These are phyloP conservation scores for Haplosporangium gracile DNA, from an alignment of 192 early-diverging fungal species.

Conservation along the genomic window DNA sequence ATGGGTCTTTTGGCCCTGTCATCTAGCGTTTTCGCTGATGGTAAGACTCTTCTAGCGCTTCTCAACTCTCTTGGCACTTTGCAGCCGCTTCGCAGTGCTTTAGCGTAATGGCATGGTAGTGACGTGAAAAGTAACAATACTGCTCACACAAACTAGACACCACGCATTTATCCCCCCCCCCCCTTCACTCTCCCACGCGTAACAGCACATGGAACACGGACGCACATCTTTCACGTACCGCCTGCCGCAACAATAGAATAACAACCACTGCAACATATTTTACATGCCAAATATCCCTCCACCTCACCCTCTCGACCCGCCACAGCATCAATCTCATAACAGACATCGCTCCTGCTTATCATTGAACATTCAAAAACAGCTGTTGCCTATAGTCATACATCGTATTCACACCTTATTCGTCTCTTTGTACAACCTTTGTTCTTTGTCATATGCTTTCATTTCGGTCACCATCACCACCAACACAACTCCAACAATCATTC, in stretches of 20 bases:
- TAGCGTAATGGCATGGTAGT: too few species aligned
- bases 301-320: too few species aligned
- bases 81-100: not conserved
- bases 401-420: not conserved
- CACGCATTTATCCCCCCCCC: too few species aligned
- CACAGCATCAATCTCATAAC: too few species aligned
- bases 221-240: too few species aligned
- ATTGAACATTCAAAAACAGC: not conserved
- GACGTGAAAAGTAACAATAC: too few species aligned
- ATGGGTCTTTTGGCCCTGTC: not conserved
- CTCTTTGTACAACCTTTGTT: not conserved
- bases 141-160: too few species aligned
- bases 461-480: not conserved
- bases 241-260: too few species aligned
- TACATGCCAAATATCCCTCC: too few species aligned
- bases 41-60: not conserved
- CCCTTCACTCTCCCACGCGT: not conserved
- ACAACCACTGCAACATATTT: too few species aligned
- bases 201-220: too few species aligned
- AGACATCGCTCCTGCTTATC: not conserved
- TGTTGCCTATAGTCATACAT: not conserved
- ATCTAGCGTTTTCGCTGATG: constrained; percentile 12
- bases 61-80: not conserved
- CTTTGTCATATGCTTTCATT: not conserved
- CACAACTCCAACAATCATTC: not conserved